Evolutionary conservation across 441 rosid species (phyloP).

Genomic region (Lepidium campestre): DNA sequence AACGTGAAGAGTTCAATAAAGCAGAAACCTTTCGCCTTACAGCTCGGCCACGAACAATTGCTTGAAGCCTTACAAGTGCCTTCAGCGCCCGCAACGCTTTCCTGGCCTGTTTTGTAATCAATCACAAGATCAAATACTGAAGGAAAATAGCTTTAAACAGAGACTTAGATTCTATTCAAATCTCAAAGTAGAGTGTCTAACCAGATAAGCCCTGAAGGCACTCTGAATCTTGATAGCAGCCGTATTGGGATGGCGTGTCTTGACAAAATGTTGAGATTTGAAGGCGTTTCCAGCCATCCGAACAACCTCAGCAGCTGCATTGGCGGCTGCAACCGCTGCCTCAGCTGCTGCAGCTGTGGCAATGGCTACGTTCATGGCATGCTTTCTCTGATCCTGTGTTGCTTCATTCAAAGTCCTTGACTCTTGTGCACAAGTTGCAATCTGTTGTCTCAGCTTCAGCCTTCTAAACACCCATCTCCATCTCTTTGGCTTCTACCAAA

Average conservation of each 20-base stretch:
- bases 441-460: conserved; percentile 41
- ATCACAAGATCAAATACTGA: conserved; percentile 11
- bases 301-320: conserved; percentile 85
- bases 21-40: conserved; percentile 41
- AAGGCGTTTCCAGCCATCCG: conserved; percentile 44
- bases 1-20: conserved; percentile 25
- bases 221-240: conserved; percentile 81
- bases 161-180: background rate
- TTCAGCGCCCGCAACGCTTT: conserved; percentile 82
- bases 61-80: conserved; percentile 87
- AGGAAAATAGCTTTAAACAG: background rate
- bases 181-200: conserved; percentile 28
- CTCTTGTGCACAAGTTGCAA: conserved; percentile 32
- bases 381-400: conserved; percentile 64
- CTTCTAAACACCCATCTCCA: conserved; percentile 52
- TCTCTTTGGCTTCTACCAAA: conserved; percentile 45
- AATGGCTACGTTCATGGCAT: conserved; percentile 74
- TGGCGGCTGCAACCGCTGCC: conserved; percentile 85
- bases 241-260: conserved; percentile 23
- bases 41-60: conserved; percentile 72
- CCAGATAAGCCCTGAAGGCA: conserved; percentile 73
- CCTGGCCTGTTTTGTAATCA: conserved; percentile 53
- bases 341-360: conserved; percentile 89
- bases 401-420: conserved; percentile 44
- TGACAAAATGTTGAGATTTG: conserved; percentile 26